Evolutionary conservation across 257 asterid species (phyloP).

Genomic region (Nicotiana obtusifolia): DNA sequence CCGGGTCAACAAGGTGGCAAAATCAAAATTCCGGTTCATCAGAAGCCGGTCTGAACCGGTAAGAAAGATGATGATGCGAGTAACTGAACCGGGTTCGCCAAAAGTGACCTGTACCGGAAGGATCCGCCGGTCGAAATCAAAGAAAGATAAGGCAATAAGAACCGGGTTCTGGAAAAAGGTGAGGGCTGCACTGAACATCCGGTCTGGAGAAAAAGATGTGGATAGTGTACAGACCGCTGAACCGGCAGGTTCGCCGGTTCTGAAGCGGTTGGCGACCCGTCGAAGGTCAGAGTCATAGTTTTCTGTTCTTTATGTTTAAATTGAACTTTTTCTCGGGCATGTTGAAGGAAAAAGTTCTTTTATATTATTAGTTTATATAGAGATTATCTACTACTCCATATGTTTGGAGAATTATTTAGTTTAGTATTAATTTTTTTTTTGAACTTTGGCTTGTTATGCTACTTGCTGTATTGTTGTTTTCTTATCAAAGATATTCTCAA

Average conservation of each 20-base stretch:
- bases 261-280: constrained; percentile 15
- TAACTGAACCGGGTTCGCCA: constrained; percentile 41
- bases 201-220: constrained; percentile 13
- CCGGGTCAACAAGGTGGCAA: neutral
- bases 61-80: constrained; percentile 10
- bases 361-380: neutral
- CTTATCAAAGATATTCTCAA: neutral
- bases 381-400: neutral
- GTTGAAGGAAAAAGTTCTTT: neutral
- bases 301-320: neutral
- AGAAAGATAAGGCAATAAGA: constrained; percentile 19
- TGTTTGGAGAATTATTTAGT: neutral
- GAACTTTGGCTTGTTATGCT: neutral
- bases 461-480: neutral
- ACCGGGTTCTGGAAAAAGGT: constrained; percentile 35
- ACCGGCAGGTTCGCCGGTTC: neutral
- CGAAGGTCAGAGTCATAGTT: constrained; percentile 21
- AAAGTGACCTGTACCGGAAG: constrained; percentile 45
- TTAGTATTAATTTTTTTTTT: neutral
- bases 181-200: constrained; percentile 17
- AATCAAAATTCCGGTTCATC: neutral
- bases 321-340: neutral
- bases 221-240: neutral
- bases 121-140: constrained; percentile 26
- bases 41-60: constrained; percentile 46